Percentiles rank a stretch among this genome's conserved stretches.
phyloP scores from a whole-genome alignment of 805 yeast species.

The Saccharomycopsis lassenensis region DNA sequence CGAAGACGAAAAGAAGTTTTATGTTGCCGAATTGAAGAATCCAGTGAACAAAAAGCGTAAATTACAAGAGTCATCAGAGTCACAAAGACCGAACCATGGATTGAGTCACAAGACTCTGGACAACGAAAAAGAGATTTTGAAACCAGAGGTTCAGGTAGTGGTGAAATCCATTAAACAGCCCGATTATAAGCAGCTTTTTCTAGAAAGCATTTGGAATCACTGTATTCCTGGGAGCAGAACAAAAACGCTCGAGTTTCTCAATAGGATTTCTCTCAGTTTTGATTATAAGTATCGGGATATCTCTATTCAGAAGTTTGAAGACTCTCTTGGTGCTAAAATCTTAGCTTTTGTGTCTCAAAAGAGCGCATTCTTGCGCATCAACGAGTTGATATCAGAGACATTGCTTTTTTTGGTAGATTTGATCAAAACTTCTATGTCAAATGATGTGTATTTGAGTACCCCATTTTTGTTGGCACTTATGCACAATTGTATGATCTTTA shows the following conservation, averaged over 20 bases:
- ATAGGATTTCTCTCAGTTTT: constrained; percentile 26
- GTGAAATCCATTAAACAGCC: constrained; percentile 19
- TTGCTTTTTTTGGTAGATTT: constrained; percentile 26
- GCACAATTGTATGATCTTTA: constrained; percentile 42
- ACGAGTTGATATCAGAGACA: constrained; percentile 36
- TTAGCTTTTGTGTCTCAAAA: constrained; percentile 32
- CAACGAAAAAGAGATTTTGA: constrained; percentile 5
- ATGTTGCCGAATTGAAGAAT: constrained; percentile 36
- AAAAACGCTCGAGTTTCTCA: constrained; percentile 26
- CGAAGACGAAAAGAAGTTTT: constrained; percentile 46
- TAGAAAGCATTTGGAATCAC: constrained; percentile 27
- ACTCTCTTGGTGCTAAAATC: constrained; percentile 28
- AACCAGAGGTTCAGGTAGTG: constrained; percentile 1
- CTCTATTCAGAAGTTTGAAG: constrained; percentile 21
- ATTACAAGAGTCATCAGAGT: constrained; percentile 12
- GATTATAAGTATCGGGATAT: constrained; percentile 22
- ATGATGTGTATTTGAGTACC: constrained; percentile 23
- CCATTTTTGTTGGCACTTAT: constrained; percentile 54
- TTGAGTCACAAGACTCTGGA: not conserved
- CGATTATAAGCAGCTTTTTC: constrained; percentile 30
- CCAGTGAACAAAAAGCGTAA: constrained; percentile 7
- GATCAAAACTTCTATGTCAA: constrained; percentile 20
- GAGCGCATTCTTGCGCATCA: constrained; percentile 37
- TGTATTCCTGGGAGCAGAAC: constrained; percentile 27
- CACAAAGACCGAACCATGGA: constrained; percentile 11